Evolutionary conservation across 768 basidiomycete genomes (phyloP).

Genomic region (Tephrocybe sp.): DNA sequence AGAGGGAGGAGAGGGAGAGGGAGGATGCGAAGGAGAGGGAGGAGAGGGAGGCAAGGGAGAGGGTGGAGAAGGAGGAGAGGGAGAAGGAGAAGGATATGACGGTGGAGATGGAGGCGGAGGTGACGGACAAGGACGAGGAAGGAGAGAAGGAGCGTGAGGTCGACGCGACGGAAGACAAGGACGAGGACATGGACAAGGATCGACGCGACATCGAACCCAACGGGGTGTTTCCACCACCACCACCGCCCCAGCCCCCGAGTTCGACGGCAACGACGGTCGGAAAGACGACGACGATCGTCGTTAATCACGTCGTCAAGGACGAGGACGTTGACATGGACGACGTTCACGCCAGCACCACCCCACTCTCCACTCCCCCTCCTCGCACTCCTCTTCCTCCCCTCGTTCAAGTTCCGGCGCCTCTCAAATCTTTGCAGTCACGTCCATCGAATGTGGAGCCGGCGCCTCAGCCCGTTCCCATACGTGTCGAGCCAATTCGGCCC

Average conservation of each 20-base stretch:
- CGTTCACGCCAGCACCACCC: background rate
- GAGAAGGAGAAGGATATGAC: slow-evolving; percentile 30
- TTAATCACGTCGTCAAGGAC: background rate
- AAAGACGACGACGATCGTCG: background rate
- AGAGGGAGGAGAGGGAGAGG: background rate
- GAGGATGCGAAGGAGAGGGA: slow-evolving; percentile 26
- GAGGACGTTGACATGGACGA: background rate
- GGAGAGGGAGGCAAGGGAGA: slow-evolving; percentile 28
- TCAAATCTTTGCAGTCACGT: too few relatives aligned
- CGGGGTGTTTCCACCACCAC: background rate
- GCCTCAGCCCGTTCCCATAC: background rate
- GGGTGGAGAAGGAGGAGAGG: slow-evolving; percentile 51
- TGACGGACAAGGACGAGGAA: slow-evolving; percentile 53
- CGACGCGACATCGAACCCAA: too few relatives aligned
- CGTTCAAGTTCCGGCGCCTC: background rate
- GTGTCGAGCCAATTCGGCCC: too few relatives aligned
- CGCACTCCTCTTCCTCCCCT: background rate
- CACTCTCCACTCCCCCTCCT: background rate
- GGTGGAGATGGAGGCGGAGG: slow-evolving; percentile 22
- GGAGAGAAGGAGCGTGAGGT: slow-evolving; percentile 18
- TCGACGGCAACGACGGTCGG: too few relatives aligned
- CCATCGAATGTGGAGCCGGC: background rate
- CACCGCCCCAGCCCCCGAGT: too few relatives aligned
- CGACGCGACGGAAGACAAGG: background rate
- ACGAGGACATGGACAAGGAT: too few relatives aligned